phyloP scores from a whole-genome alignment of 129 eudicot species.

The Centella asiatica region DNA sequence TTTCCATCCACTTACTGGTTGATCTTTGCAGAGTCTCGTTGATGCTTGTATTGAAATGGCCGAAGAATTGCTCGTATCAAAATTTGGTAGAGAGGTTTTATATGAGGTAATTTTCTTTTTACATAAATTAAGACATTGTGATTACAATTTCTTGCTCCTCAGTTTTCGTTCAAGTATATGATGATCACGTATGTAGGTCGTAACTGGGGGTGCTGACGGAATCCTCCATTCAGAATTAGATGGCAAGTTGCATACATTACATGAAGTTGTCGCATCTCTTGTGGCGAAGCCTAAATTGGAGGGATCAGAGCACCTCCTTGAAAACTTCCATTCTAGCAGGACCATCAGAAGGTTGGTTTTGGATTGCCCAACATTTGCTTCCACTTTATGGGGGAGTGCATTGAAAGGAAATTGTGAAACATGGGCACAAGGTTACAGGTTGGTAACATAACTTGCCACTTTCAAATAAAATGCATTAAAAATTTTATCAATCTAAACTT shows the following conservation, averaged over 20 bases:
- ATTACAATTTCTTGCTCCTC: neutral
- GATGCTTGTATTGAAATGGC: conserved; percentile 62
- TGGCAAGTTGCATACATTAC: conserved; percentile 45
- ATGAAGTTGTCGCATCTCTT: conserved; percentile 52
- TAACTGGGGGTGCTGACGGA: conserved; percentile 66
- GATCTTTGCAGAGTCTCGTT: conserved; percentile 51
- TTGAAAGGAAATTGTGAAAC: conserved; percentile 58
- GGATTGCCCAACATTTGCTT: conserved; percentile 75
- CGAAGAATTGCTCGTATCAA: conserved; percentile 65
- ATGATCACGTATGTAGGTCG: conserved; percentile 47
- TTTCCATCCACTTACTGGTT: conserved; percentile 8
- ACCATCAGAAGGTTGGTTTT: conserved; percentile 61
- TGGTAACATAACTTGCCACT: conserved; percentile 8
- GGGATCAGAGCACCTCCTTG: conserved; percentile 59
- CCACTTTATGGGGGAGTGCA: conserved; percentile 61
- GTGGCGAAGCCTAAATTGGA: conserved; percentile 57
- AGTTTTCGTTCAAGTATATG: neutral
- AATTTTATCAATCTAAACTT: neutral
- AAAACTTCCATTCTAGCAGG: conserved; percentile 81
- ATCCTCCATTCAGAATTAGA: conserved; percentile 63
- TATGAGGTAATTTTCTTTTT: conserved; percentile 57
- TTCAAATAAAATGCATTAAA: neutral
- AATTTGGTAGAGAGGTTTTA: conserved; percentile 70
- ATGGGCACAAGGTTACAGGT: conserved; percentile 97
- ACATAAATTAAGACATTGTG: neutral